phyloP scores from a whole-genome alignment of 495 filamentous ascomycete species.

The Hyaloscypha finlandica region DNA sequence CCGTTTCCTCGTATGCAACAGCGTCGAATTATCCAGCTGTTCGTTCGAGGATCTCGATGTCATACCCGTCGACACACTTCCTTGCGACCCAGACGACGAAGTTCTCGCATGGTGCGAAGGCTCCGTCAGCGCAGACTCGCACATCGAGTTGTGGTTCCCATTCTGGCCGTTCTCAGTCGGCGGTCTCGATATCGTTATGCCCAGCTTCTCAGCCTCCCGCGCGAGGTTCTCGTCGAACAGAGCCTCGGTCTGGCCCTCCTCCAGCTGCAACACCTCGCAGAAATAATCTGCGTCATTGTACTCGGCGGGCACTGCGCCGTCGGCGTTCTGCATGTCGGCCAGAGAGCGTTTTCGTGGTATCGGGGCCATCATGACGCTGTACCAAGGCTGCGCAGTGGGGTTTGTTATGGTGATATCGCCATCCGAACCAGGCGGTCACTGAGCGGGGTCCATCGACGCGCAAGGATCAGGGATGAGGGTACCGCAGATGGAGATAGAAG shows the following conservation, averaged over 20 bases:
- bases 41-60: constrained; percentile 40
- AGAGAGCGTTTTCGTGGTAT: constrained; percentile 24
- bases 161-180: constrained; percentile 28
- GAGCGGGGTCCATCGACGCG: constrained; percentile 9
- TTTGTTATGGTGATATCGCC: constrained; percentile 16
- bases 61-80: constrained; percentile 36
- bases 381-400: constrained; percentile 4
- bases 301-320: constrained; percentile 14
- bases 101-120: constrained; percentile 40
- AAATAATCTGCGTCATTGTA: constrained; percentile 38
- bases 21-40: constrained; percentile 5
- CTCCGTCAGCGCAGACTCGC: constrained; percentile 40
- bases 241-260: constrained; percentile 40
- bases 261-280: constrained; percentile 44
- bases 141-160: constrained; percentile 30
- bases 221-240: constrained; percentile 41
- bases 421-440: constrained; percentile 17
- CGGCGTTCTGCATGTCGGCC: constrained; percentile 19
- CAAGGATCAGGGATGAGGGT: not conserved
- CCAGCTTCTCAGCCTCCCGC: constrained; percentile 42
- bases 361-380: constrained; percentile 23
- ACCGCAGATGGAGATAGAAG: not conserved
- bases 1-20: constrained; percentile 34
- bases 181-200: constrained; percentile 42
- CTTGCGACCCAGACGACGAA: constrained; percentile 39